These are phyloP conservation scores for Cryptococcus wingfieldii DNA, from an alignment of 1,284 basidiomycete species.

Conservation along the genomic window DNA sequence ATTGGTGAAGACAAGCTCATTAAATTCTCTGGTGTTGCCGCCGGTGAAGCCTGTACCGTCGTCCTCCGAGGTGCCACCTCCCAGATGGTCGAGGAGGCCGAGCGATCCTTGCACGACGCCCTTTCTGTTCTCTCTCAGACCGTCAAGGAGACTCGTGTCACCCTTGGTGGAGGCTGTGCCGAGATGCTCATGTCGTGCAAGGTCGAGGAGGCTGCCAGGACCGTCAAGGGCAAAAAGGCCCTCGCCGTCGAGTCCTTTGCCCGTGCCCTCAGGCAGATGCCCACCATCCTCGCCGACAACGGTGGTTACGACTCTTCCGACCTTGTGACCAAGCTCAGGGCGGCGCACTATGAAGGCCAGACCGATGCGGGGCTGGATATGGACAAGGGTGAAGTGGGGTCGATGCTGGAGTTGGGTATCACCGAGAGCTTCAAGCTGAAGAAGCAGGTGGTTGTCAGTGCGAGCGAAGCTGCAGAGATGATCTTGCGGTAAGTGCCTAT, in stretches of 20 bases:
- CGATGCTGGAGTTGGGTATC: constrained; percentile 82
- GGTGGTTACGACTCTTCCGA: constrained; percentile 97
- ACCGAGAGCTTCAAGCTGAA: constrained; percentile 98
- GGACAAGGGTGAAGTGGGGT: constrained; percentile 75
- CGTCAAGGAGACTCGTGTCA: constrained; percentile 90
- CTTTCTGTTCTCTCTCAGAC: constrained; percentile 96
- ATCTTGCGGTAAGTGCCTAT: constrained; percentile 73
- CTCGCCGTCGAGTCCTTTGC: constrained; percentile 91
- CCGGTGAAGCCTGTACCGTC: constrained; percentile 98
- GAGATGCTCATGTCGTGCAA: constrained; percentile 97
- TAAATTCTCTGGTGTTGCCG: constrained; percentile 98
- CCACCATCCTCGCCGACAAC: constrained; percentile 95
- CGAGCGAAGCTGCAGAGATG: constrained; percentile 97
- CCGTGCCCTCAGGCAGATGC: constrained; percentile 85
- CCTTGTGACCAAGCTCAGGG: constrained; percentile 81
- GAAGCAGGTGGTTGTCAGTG: constrained; percentile 86
- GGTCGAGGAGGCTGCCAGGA: constrained; percentile 82
- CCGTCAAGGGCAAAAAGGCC: constrained; percentile 89
- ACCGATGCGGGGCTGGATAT: constrained; percentile 86
- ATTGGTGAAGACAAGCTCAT: constrained; percentile 99
- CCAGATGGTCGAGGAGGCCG: constrained; percentile 99
- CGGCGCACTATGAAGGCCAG: constrained; percentile 89
- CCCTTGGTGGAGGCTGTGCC: constrained; percentile 92
- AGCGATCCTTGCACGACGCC: constrained; percentile 95
- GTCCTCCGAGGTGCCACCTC: constrained; percentile 93